Evolutionary conservation across 257 asterid species (phyloP), one percentile per base, ranked within the genome.

Genomic region (Jasminum sambac): DNA sequence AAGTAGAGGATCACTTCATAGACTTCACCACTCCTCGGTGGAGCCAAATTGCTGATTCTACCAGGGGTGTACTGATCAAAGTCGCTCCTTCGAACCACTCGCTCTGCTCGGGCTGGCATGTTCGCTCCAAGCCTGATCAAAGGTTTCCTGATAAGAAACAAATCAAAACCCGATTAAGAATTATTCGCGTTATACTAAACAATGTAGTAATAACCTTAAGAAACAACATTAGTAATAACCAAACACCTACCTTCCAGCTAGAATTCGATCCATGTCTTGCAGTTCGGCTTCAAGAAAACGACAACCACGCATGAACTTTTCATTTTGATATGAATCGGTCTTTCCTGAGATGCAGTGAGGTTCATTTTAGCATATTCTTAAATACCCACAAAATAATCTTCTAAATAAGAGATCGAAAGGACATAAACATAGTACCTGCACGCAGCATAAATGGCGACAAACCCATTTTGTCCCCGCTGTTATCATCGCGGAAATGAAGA

Each of bases 281-380:
- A 94, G 79, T 78, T 94, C 99, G 1, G 99, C 99, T 84, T 94
- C 97, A 6, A 94, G 96, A 77, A 94, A 91, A 63, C 99, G 94
- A 79, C 91, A 85, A 44, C 96, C 96, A 8, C 97, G 96, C 96
- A 87, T 94, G 74, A 86, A 89, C 83, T 94, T 94, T 36, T 94
- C 99, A 42, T 78, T 88, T 73, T 84, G 90, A 73, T 71, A 94
- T 0, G 99, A 87, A 69, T 91, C 97, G 26, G 68, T 83, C 76
- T 81, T 84, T 40, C 96, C 97, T 90, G 95, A 74, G 63, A 69
- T 58, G 30, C 44, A 63, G 79, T 59, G 13, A 68, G 37, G 57
- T 66, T 41, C 25, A 67, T 66, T 74, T 70, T 17, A 82, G 64
- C 10, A 30, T 30, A 23, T 68, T 67, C 72, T 70, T 72, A 23